Conservation (phyloP, 2,329 filamentous ascomycete species). For the Huntiella bhutanensis region DNA sequence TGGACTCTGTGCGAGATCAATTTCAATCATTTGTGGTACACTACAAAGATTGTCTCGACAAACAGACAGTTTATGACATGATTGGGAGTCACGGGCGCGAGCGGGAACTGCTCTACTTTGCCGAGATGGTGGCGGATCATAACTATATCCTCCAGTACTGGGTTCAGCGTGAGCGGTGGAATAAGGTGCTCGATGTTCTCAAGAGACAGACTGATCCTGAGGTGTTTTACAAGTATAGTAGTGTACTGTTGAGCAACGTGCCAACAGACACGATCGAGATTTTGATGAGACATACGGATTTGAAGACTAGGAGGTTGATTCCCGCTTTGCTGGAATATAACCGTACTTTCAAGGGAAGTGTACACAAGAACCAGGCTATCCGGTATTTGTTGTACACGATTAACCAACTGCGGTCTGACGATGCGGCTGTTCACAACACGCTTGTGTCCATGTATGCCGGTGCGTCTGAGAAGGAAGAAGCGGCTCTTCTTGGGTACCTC, state of each 20-base stretch:
- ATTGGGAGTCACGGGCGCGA: slow-evolving; percentile 91
- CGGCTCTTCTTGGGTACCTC: slow-evolving; percentile 69
- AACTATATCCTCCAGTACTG: slow-evolving; percentile 93
- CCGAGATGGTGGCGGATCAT: slow-evolving; percentile 73
- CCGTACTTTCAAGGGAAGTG: slow-evolving; percentile 47
- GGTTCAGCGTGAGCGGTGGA: slow-evolving; percentile 89
- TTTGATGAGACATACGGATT: slow-evolving; percentile 71
- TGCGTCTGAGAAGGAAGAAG: slow-evolving; percentile 64
- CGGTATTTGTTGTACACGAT: slow-evolving; percentile 89
- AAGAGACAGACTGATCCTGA: slow-evolving; percentile 86
- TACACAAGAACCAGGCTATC: slow-evolving; percentile 72
- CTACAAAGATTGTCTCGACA: slow-evolving; percentile 74
- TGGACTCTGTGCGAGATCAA: slow-evolving; percentile 52
- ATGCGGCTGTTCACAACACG: slow-evolving; percentile 89
- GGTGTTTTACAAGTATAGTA: slow-evolving; percentile 92
- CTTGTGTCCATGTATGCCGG: slow-evolving; percentile 91
- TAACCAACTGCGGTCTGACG: slow-evolving; percentile 59
- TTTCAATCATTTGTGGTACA: slow-evolving; percentile 76
- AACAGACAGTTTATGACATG: slow-evolving; percentile 84
- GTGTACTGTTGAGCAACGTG: slow-evolving; percentile 82
- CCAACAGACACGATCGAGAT: slow-evolving; percentile 83
- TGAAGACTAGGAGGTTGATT: slow-evolving; percentile 75
- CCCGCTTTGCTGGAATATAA: slow-evolving; percentile 91
- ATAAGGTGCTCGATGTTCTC: slow-evolving; percentile 66
- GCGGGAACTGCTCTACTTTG: slow-evolving; percentile 80